These are phyloP conservation scores for Podaxis sp. DNA, from an alignment of 768 basidiomycete species.

Conservation along the genomic window DNA sequence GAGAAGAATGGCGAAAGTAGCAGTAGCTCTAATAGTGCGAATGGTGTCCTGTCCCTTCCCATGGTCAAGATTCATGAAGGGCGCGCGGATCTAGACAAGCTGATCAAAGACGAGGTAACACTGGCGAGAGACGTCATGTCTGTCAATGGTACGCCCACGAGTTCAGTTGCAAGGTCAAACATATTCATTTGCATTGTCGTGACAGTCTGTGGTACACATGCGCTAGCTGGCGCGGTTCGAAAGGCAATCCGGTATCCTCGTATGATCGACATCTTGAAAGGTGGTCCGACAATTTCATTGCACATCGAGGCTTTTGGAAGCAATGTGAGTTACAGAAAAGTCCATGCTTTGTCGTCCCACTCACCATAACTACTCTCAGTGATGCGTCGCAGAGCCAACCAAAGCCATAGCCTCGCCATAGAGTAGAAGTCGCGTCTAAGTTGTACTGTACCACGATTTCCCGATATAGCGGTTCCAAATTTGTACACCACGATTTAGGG, in stretches of 20 bases:
- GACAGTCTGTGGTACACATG: slow-evolving; percentile 50
- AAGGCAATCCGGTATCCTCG: slow-evolving; percentile 38
- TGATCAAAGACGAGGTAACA: slow-evolving; percentile 38
- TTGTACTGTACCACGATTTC: neutral
- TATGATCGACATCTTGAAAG: slow-evolving; percentile 35
- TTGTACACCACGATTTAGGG: neutral
- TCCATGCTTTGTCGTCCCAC: neutral
- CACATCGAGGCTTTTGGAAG: slow-evolving; percentile 46
- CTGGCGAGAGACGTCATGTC: slow-evolving; percentile 38
- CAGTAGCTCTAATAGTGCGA: slow-evolving; percentile 10
- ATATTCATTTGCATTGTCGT: neutral
- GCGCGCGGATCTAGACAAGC: slow-evolving; percentile 35
- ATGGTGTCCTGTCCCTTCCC: neutral
- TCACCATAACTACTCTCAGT: neutral
- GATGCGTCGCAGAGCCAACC: neutral
- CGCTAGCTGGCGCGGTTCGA: slow-evolving; percentile 38
- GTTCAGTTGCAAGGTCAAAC: neutral
- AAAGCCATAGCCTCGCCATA: neutral
- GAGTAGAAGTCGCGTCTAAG: neutral
- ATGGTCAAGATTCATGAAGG: slow-evolving; percentile 24
- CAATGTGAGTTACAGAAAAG: neutral
- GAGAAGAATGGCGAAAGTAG: slow-evolving; percentile 19
- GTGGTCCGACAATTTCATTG: slow-evolving; percentile 45
- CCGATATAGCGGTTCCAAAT: neutral
- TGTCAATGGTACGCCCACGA: slow-evolving; percentile 41